Evolutionary conservation across 257 asterid species (phyloP).

Genomic region (Salvia rosmarinus): DNA sequence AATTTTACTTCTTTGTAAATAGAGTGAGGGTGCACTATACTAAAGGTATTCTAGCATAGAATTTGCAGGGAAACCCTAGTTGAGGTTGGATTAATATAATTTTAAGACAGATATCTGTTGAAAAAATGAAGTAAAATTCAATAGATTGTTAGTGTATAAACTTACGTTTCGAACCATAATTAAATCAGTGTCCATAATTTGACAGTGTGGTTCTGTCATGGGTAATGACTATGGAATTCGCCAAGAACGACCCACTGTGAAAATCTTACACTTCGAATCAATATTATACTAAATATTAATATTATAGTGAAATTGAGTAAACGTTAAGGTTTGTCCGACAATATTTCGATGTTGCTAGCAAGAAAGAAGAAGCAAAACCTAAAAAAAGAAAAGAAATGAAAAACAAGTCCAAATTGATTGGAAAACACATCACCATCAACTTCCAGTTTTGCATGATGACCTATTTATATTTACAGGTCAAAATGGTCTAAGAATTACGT

Average conservation of each 20-base stretch:
- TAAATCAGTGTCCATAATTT: not conserved
- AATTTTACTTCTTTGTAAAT: too few relatives aligned
- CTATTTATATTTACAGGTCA: conserved; percentile 20
- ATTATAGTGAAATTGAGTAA: not conserved
- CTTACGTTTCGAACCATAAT: not conserved
- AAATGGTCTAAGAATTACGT: conserved; percentile 25
- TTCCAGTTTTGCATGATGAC: conserved; percentile 11
- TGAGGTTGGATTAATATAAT: too few relatives aligned
- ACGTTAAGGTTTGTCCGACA: too few relatives aligned
- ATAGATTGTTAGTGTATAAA: not conserved
- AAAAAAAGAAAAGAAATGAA: too few relatives aligned
- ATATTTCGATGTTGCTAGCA: not conserved
- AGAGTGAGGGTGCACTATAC: too few relatives aligned
- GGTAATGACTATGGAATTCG: not conserved
- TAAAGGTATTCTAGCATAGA: too few relatives aligned
- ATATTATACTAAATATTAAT: too few relatives aligned
- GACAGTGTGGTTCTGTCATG: not conserved
- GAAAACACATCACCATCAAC: not conserved
- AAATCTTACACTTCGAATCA: not conserved
- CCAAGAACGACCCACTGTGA: too few relatives aligned
- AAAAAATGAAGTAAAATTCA: too few relatives aligned
- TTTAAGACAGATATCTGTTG: too few relatives aligned
- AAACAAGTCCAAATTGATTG: conserved; percentile 4
- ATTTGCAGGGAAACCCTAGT: too few relatives aligned
- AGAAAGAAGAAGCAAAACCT: not conserved